These are phyloP conservation scores for Narthecium ossifragum DNA, from an alignment of 106 monocot genomes.

Conservation along the genomic window DNA sequence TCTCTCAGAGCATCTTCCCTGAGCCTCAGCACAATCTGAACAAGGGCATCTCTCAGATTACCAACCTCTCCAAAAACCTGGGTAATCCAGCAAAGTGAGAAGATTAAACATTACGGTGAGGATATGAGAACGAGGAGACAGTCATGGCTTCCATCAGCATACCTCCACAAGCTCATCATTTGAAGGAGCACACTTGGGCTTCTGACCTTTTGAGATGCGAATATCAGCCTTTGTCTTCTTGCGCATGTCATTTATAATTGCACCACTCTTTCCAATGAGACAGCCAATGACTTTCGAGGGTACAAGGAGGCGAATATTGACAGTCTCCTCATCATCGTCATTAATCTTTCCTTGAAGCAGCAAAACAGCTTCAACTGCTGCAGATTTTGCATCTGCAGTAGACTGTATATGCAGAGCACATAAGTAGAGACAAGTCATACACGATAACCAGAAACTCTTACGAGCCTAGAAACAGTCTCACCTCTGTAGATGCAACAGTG, in stretches of 20 bases:
- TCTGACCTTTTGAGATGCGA: conserved; percentile 81
- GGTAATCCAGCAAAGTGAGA: not conserved
- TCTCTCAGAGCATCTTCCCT: conserved; percentile 71
- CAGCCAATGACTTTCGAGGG: conserved; percentile 84
- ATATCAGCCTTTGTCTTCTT: conserved; percentile 82
- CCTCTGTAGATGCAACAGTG: conserved; percentile 77
- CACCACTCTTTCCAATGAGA: conserved; percentile 87
- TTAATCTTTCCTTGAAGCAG: conserved; percentile 83
- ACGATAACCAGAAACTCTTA: too few relatives aligned
- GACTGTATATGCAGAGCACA: conserved; percentile 33
- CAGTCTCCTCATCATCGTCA: conserved; percentile 63
- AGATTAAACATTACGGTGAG: not conserved
- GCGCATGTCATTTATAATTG: conserved; percentile 85
- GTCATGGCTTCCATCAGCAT: not conserved
- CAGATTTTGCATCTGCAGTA: conserved; percentile 62
- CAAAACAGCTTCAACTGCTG: conserved; percentile 82
- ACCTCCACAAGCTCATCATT: conserved; percentile 91
- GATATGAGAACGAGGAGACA: not conserved
- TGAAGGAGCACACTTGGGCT: conserved; percentile 49
- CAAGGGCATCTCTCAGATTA: conserved; percentile 66
- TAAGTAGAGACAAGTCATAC: too few relatives aligned
- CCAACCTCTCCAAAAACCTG: conserved; percentile 73
- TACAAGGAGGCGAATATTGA: conserved; percentile 67
- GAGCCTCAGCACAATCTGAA: conserved; percentile 76
- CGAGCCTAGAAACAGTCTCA: conserved; percentile 9